Conservation (phyloP, 768 basidiomycete genomes). For the Tephrocybe rancida region DNA sequence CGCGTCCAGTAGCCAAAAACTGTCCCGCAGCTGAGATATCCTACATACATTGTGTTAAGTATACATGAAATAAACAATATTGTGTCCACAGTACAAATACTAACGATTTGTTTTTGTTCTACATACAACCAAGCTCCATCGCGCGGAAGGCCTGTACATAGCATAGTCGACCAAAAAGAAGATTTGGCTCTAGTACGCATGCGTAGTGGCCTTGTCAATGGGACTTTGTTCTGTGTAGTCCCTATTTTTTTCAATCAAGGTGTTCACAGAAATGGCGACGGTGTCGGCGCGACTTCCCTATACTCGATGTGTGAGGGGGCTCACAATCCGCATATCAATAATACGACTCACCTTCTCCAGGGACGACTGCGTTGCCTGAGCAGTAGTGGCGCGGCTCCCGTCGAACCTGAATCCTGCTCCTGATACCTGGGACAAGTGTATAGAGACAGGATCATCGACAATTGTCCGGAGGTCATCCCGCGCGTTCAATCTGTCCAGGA, state of each 20-base stretch:
- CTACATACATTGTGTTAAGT: too few species aligned
- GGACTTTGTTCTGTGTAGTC: not conserved
- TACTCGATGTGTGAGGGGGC: not conserved
- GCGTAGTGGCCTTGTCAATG: too few species aligned
- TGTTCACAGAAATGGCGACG: conserved; percentile 16
- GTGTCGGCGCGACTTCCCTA: conserved; percentile 12
- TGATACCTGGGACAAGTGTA: conserved; percentile 43
- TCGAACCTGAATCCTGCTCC: conserved; percentile 6
- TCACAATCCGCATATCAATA: not conserved
- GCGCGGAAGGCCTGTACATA: too few species aligned
- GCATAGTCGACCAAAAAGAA: too few species aligned
- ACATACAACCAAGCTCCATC: too few species aligned
- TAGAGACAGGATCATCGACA: conserved; percentile 37
- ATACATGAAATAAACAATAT: too few species aligned
- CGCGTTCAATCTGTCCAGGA: conserved; percentile 45
- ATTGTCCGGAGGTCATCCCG: conserved; percentile 40
- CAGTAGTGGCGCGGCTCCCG: not conserved
- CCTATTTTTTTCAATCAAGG: conserved; percentile 12
- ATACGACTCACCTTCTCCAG: conserved; percentile 13
- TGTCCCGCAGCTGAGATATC: too few species aligned
- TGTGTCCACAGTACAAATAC: too few species aligned
- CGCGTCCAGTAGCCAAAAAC: too few species aligned
- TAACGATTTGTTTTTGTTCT: too few species aligned
- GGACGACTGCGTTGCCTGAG: not conserved
- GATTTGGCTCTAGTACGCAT: too few species aligned